Conservation (phyloP, 2,329 filamentous ascomycete species). For the Domatiomyces globalis region DNA sequence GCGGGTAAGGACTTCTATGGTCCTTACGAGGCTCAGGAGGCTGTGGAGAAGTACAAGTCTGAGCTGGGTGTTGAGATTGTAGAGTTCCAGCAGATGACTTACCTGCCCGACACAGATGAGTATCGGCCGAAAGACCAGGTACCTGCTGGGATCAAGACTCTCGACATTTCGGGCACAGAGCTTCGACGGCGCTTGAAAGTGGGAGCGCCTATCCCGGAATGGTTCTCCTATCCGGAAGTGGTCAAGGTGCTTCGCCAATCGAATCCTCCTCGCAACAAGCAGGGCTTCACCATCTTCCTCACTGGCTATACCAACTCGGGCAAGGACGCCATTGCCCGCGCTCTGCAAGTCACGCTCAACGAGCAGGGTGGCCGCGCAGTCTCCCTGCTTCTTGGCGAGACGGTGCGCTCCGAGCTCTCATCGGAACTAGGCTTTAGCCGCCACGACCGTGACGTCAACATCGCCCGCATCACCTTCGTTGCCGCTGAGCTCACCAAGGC, state of each 20-base stretch:
- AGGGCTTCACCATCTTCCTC: conserved; percentile 97
- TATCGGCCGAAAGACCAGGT: conserved; percentile 91
- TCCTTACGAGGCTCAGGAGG: conserved; percentile 90
- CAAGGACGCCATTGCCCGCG: conserved; percentile 92
- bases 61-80: conserved; percentile 98
- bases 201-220: conserved; percentile 90
- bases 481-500: conserved; percentile 86
- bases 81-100: conserved; percentile 99
- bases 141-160: conserved; percentile 63
- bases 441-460: conserved; percentile 87
- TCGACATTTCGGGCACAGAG: conserved; percentile 79
- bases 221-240: conserved; percentile 99
- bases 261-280: conserved; percentile 75
- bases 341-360: conserved; percentile 92
- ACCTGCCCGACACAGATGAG: conserved; percentile 92
- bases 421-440: conserved; percentile 90
- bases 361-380: conserved; percentile 93
- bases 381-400: conserved; percentile 88
- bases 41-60: conserved; percentile 88
- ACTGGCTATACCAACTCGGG: conserved; percentile 94
- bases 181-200: conserved; percentile 81
- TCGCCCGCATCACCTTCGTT: conserved; percentile 90
- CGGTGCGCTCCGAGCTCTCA: conserved; percentile 81
- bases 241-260: conserved; percentile 92
- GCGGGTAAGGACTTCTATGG: conserved; percentile 95